Base-by-base conservation (phyloP, 495 filamentous ascomycete species). In the Cercophora sp. region DNA sequence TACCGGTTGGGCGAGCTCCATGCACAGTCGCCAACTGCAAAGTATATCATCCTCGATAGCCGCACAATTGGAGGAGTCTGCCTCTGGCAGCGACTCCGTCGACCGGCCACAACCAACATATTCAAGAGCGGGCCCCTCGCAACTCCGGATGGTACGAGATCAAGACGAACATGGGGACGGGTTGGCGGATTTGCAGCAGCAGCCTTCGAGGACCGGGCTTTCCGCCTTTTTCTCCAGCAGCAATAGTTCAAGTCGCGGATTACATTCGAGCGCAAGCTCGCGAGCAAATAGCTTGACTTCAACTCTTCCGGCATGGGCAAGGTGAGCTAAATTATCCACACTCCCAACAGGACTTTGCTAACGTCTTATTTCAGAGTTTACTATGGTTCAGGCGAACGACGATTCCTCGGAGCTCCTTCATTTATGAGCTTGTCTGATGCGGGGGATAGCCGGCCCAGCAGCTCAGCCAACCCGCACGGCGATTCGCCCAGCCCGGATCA, bases 241-340 rank as follows among this genome's bases (percentile, higher is more conserved):
- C 54, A 67, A 62, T 43, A 59, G 69, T 15, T 70, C 71, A 8
- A 73, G 74, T 43, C 66, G 73, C 26, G 74, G 73, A 58, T 68
- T 79, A 48, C 71, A 76, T 48, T 78, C 79, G 13, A 64, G 66
- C 41, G 41, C 59, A 18, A 75, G 74, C 67, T 74, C 78, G 18
- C 70, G 77, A 25, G 54, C 68, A 31, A 75, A 76, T 55, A 85
- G 79, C 46, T 73, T 86, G 29, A 75, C 81, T 0, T 71, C 67
- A 49, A 72, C 79, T 24, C 79, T 89, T 42, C 84, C 84, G n/a
- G 67, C 76, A 29, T 87, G 84, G 84, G 83, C 83, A 47, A 75
- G 70, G 72, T 77, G 70, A 48, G 65, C 43, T 45, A 19, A n/a
- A n/a, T n/a, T n/a, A n/a, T n/a, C n/a, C n/a, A n/a, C n/a, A n/a